phyloP scores from a whole-genome alignment of 331 rosid genomes.

The Stylosanthes scabra region DNA sequence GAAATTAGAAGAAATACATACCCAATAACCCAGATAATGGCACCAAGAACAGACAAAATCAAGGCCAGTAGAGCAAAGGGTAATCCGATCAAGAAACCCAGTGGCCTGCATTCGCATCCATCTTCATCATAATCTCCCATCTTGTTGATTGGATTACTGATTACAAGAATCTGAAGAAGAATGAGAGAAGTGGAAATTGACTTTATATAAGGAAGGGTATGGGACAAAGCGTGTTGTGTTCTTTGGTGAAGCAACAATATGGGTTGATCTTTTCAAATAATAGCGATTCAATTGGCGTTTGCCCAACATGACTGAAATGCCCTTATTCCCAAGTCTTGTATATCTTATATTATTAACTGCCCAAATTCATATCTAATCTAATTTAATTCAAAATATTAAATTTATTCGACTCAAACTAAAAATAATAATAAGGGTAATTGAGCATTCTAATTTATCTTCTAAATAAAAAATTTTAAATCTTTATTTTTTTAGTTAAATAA shows the following conservation, averaged over 20 bases:
- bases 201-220: not conserved
- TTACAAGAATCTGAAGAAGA: not conserved
- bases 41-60: slow-evolving; percentile 67
- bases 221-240: slow-evolving; percentile 27
- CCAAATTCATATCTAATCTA: no score
- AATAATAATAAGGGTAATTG: no score
- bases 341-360: no score
- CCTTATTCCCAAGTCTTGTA: not conserved
- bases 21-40: slow-evolving; percentile 80
- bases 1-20: slow-evolving; percentile 16
- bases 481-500: no score
- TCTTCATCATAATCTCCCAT: slow-evolving; percentile 53
- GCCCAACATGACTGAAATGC: slow-evolving; percentile 24
- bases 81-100: slow-evolving; percentile 82
- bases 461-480: no score
- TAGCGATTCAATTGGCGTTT: not conserved
- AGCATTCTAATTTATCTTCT: no score
- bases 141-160: not conserved
- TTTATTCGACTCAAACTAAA: no score
- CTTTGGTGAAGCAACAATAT: not conserved
- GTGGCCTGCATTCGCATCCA: slow-evolving; percentile 77
- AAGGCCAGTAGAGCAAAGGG: slow-evolving; percentile 80
- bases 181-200: not conserved
- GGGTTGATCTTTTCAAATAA: not conserved
- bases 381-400: no score